Evolutionary conservation across 108 stramenopile genomes (phyloP).

Genomic region (Nitzschia sp.): DNA sequence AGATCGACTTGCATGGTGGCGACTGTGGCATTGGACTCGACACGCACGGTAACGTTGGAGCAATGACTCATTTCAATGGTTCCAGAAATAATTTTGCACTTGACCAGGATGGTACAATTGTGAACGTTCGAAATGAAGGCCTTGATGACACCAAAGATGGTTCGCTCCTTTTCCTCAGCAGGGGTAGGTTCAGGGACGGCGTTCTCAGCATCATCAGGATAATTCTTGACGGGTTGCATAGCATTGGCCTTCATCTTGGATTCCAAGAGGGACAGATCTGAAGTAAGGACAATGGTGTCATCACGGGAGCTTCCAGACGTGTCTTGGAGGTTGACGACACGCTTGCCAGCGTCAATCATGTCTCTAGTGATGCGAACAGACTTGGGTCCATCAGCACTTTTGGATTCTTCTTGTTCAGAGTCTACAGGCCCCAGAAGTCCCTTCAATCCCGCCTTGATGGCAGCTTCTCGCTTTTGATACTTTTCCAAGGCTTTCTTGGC

Average conservation of each 20-base stretch:
- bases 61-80: conserved; percentile 80
- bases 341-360: conserved; percentile 76
- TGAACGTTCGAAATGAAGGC: conserved; percentile 66
- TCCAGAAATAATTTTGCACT: conserved; percentile 85
- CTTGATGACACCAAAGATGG: conserved; percentile 70
- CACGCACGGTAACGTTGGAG: conserved; percentile 52
- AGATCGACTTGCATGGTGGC: conserved; percentile 85
- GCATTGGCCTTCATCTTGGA: conserved; percentile 60
- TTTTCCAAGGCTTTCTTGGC: conserved; percentile 64
- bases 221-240: conserved; percentile 55
- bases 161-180: conserved; percentile 25
- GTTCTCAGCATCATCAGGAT: conserved; percentile 76
- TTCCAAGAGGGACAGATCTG: conserved; percentile 78
- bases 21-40: conserved; percentile 71
- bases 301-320: conserved; percentile 52
- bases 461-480: conserved; percentile 69
- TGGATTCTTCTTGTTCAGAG: conserved; percentile 23
- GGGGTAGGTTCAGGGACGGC: conserved; percentile 20
- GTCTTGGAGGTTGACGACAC: conserved; percentile 65
- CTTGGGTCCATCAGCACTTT: conserved; percentile 24
- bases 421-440: conserved; percentile 46
- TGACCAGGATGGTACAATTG: conserved; percentile 74
- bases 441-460: conserved; percentile 41
- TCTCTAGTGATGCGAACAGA: conserved; percentile 66
- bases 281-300: conserved; percentile 71